Evolutionary conservation across 139 green algal species (phyloP), one percentile per base, ranked within the genome.

Genomic region (Asterochloris sp.): DNA sequence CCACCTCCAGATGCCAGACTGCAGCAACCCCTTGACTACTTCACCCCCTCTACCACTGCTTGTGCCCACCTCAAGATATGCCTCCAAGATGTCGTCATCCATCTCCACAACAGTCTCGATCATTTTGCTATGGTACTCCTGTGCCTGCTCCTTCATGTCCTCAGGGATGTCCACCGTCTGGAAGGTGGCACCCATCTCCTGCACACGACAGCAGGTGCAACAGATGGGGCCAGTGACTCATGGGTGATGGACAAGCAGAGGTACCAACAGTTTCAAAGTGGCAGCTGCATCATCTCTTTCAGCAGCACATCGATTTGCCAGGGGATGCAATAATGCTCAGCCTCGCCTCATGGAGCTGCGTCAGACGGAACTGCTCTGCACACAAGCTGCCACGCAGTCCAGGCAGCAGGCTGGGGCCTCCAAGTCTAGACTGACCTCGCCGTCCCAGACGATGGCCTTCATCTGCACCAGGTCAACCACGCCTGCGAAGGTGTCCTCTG

Each of bases 401-500:
- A 54, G 38, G 38, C 38, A 54, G 38, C 38, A 54, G 38, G 38
- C 38, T 54, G 6, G 38, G 2, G 38, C 38, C 38, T 54, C 38
- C 6, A 54, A 54, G 19, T 62, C 15, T 17, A 19, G 62, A 54
- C 64, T 17, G 26, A 90, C 85, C 89, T 97, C 94, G 61, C 94
- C 94, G 61, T 87, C 89, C 95, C 95, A 99, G 13, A 97, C 83
- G 68, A 99, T 91, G 13, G 90, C 95, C 93, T 98, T 97, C 96
- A 99, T 99, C 82, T 93, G 90, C 19, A 99, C 91, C 47, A 99
- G 93, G 92, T 99, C 97, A 6, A 99, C 75, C 19, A 99, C 81
- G 77, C 97, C 97, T 84, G 90, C 82, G 85, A 99, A 99, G 19
- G 89, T 79, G 62, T 98, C 94, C 92, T 99, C 97, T 17, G 88